These are phyloP conservation scores for Kodamaea leandrae DNA, from an alignment of 805 yeast species.

Conservation along the genomic window DNA sequence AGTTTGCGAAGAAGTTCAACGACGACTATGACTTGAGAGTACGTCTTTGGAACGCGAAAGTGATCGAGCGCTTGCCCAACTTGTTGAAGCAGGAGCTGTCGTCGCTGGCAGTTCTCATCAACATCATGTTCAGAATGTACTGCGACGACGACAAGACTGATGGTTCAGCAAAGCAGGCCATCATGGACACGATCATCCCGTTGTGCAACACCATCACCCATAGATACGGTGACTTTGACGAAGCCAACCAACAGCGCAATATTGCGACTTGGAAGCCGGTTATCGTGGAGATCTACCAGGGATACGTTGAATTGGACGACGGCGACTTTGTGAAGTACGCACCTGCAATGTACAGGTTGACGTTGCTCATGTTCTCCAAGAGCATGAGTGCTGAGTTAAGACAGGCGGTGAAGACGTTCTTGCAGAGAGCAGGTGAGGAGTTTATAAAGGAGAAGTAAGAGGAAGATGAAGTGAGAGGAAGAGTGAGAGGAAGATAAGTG, in stretches of 20 bases:
- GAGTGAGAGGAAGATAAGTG: conserved; percentile 1
- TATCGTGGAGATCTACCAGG: conserved; percentile 81
- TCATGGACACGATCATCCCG: conserved; percentile 57
- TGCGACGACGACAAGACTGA: conserved; percentile 57
- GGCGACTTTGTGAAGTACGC: conserved; percentile 61
- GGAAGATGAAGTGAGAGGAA: neutral
- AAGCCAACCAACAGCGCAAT: conserved; percentile 73
- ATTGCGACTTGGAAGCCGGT: conserved; percentile 90
- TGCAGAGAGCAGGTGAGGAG: conserved; percentile 49
- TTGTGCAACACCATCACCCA: conserved; percentile 69
- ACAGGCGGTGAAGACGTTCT: conserved; percentile 56
- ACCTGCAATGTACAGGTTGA: conserved; percentile 58
- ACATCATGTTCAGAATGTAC: conserved; percentile 76
- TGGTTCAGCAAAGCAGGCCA: conserved; percentile 42
- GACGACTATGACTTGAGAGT: conserved; percentile 84
- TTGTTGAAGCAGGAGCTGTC: conserved; percentile 87
- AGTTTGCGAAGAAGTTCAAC: conserved; percentile 83
- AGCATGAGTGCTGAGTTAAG: conserved; percentile 61
- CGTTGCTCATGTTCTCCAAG: conserved; percentile 59
- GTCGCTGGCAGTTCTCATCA: conserved; percentile 82
- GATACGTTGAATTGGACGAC: conserved; percentile 73
- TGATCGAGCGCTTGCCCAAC: conserved; percentile 90
- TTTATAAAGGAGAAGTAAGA: conserved; percentile 19
- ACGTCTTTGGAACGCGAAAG: conserved; percentile 87
- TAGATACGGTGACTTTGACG: conserved; percentile 71